Evolutionary conservation across 2,329 filamentous ascomycete genomes (phyloP).

Genomic region (Parastagonospora nodorum): DNA sequence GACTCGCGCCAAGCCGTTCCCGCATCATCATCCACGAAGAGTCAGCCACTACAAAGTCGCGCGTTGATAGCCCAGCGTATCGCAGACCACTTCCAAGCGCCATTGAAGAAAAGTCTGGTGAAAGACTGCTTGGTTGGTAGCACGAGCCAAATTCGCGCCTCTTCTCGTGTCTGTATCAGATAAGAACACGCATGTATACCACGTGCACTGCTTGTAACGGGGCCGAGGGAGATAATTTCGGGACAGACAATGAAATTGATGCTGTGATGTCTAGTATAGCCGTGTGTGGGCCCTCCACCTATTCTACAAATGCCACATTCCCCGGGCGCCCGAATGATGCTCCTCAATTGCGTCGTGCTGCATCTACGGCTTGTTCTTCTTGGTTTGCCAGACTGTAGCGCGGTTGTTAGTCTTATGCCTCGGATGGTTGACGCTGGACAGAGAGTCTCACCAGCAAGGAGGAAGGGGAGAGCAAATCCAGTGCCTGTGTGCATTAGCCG

Average conservation of each 20-base stretch:
- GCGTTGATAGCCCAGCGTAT: background rate
- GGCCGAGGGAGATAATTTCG: slow-evolving; percentile 3
- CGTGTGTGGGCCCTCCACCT: slow-evolving; percentile 31
- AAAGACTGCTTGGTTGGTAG: too few relatives aligned
- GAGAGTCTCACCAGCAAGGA: slow-evolving; percentile 63
- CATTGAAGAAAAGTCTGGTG: too few relatives aligned
- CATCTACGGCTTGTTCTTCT: slow-evolving; percentile 60
- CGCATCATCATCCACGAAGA: background rate
- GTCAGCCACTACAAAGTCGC: background rate
- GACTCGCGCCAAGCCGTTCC: slow-evolving; percentile 2
- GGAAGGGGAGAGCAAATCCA: slow-evolving; percentile 65
- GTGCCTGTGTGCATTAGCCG: slow-evolving; percentile 55
- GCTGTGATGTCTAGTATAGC: slow-evolving; percentile 41
- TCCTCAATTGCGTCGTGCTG: slow-evolving; percentile 12
- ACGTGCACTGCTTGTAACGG: background rate
- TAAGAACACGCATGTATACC: too few relatives aligned
- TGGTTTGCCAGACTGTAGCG: slow-evolving; percentile 67
- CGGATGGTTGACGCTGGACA: background rate
- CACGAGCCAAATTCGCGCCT: too few relatives aligned
- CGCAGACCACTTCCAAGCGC: background rate
- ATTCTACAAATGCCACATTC: slow-evolving; percentile 38
- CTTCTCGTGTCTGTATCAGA: too few relatives aligned
- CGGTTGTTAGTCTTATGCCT: slow-evolving; percentile 23
- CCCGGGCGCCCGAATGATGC: slow-evolving; percentile 21
- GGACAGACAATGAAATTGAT: slow-evolving; percentile 44